phyloP scores from a whole-genome alignment of 129 eudicot species.

The Flaveria linearis region DNA sequence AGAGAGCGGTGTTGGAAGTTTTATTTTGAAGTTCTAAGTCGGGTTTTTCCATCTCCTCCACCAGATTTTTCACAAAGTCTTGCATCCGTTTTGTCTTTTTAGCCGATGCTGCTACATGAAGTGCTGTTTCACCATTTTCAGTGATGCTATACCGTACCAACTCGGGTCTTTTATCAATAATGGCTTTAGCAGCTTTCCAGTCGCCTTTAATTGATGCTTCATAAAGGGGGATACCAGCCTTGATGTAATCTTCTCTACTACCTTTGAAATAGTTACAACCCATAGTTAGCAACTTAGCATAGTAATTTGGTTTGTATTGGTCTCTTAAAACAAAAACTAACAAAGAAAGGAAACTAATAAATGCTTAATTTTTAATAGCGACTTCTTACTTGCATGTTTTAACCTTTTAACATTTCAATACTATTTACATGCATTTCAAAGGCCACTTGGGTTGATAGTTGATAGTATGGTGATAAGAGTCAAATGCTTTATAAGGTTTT shows the following conservation, averaged over 20 bases:
- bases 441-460: too few species aligned
- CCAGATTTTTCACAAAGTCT: slow-evolving; percentile 40
- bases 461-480: too few species aligned
- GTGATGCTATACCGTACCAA: slow-evolving; percentile 34
- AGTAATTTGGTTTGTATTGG: slow-evolving; percentile 5
- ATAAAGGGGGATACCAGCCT: slow-evolving; percentile 37
- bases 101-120: slow-evolving; percentile 55
- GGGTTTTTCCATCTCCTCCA: slow-evolving; percentile 17
- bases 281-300: slow-evolving; percentile 6
- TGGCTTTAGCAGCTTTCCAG: slow-evolving; percentile 46
- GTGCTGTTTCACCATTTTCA: slow-evolving; percentile 47
- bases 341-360: background rate
- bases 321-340: background rate
- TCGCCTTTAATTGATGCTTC: slow-evolving; percentile 43
- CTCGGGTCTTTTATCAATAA: background rate
- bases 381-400: background rate
- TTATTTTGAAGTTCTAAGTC: slow-evolving; percentile 41
- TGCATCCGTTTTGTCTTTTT: slow-evolving; percentile 22
- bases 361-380: too few species aligned
- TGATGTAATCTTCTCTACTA: slow-evolving; percentile 24
- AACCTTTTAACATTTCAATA: background rate
- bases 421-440: background rate
- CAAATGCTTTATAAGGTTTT: too few species aligned
- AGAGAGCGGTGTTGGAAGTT: slow-evolving; percentile 45
- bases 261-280: slow-evolving; percentile 22